Base-by-base conservation (phyloP, 2,329 filamentous ascomycete species). In the Ascochyta fabae region DNA sequence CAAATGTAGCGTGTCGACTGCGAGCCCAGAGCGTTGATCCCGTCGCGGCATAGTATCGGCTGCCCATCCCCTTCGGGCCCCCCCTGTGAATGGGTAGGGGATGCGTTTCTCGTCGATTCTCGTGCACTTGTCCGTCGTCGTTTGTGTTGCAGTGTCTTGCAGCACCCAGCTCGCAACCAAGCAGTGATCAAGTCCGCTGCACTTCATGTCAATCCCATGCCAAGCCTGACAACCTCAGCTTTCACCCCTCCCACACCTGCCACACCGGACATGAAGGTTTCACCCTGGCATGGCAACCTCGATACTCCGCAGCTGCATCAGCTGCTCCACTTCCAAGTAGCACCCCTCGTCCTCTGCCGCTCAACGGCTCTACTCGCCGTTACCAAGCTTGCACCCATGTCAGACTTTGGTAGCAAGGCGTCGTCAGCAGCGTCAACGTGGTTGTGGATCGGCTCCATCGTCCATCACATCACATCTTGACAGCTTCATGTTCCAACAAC, bases 391-490 rank as follows among this genome's bases (percentile, higher is more conserved):
- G 40, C 51, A 34, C 41, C 45, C 51, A 27, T 45, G 51, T 27
- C 44, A 27, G 9, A 9, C 36, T 36, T 46, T 35, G 41, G 53
- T 43, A 50, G 47, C 46, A 49, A 42, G 26, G 53, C 47, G 53
- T 56, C 53, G 53, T 56, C 53, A 56, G 46, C 52, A 41, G 24
- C 36, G 24, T 47, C 24, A 42, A 46, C 34, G 46, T 49, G 52
- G 35, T 27, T 45, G 52, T 54, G 51, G 44, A 54, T 15, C 39
- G n/a, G 29, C 29, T 42, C 45, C 39, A 44, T 48, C 35, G 46
- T 45, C 46, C 34, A 55, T 55, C 35, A 53, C 31, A 39, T 44
- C 29, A 23, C 49, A 49, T 54, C 39, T 50, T 50, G 31, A 55
- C 46, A 36, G 40, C 46, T 41, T 50, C 46, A 46, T 46, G 22